Conservation (phyloP, 306 rosid genomes). For the Casuarina cunninghamiana region DNA sequence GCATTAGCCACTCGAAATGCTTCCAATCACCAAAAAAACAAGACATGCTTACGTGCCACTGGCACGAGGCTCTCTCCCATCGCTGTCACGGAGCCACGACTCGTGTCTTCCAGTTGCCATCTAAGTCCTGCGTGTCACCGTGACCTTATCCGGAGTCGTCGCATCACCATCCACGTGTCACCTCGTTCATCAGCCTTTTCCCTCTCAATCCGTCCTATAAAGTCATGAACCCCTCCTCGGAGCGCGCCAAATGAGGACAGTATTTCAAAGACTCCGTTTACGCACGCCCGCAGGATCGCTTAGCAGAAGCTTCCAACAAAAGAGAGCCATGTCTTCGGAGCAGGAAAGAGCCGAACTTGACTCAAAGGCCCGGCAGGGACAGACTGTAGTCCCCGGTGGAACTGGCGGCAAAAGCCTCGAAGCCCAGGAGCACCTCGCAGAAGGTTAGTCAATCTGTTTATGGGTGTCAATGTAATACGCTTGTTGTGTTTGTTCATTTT, state of each 20-base stretch:
- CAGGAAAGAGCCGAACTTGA: slow-evolving; percentile 23
- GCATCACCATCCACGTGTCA: slow-evolving; percentile 23
- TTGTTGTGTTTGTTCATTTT: too few relatives aligned
- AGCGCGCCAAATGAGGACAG: not conserved
- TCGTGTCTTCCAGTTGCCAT: slow-evolving; percentile 4
- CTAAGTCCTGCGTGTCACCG: slow-evolving; percentile 7
- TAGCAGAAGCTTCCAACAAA: not conserved
- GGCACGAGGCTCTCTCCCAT: not conserved
- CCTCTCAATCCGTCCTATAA: not conserved
- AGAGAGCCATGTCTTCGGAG: slow-evolving; percentile 27
- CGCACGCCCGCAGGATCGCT: not conserved
- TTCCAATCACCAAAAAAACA: not conserved
- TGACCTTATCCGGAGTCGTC: not conserved
- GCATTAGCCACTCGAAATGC: too few relatives aligned
- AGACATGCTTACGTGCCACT: slow-evolving; percentile 15
- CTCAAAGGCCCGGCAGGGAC: slow-evolving; percentile 30
- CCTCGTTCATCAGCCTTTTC: not conserved
- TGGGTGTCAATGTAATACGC: too few relatives aligned
- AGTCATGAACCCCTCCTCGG: not conserved
- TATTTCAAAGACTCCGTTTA: not conserved
- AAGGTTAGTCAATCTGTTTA: slow-evolving; percentile 6
- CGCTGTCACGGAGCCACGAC: not conserved
- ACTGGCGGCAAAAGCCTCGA: slow-evolving; percentile 40
- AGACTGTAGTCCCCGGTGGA: slow-evolving; percentile 36
- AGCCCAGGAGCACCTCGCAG: slow-evolving; percentile 43